Percentiles rank a stretch among this genome's conserved stretches.
Evolutionary conservation across 768 basidiomycete species (phyloP).

Genomic region (Mycena albidolilacea): DNA sequence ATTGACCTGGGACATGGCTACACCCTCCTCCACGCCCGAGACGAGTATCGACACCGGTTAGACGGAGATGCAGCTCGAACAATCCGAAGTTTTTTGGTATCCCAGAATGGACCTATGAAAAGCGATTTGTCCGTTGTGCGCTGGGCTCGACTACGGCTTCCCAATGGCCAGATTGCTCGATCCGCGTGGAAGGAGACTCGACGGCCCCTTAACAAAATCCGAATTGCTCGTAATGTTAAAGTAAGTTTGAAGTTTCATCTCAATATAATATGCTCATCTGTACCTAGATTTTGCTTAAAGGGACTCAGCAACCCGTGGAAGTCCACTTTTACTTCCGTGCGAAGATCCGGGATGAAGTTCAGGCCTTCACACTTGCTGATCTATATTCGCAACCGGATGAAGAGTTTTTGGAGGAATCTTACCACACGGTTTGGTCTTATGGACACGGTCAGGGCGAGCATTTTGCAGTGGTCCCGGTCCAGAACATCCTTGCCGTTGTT

Average conservation of each 20-base stretch:
- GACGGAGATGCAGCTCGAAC: not conserved
- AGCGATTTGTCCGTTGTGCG: constrained; percentile 29
- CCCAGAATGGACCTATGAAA: constrained; percentile 13
- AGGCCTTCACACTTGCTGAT: not conserved
- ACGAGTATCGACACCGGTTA: constrained; percentile 16
- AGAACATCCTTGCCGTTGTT: constrained; percentile 2
- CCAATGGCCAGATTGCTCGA: constrained; percentile 43
- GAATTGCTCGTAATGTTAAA: constrained; percentile 37
- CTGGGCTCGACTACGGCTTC: constrained; percentile 40
- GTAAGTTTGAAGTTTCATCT: constrained; percentile 5
- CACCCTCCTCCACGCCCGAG: constrained; percentile 31
- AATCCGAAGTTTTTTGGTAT: constrained; percentile 10
- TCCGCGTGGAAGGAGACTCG: constrained; percentile 39
- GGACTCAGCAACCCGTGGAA: not conserved
- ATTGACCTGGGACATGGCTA: not conserved
- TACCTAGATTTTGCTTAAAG: not conserved
- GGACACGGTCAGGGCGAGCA: not conserved
- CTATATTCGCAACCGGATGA: not conserved
- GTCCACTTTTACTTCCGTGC: constrained; percentile 10
- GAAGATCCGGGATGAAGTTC: not conserved
- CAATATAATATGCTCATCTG: not conserved
- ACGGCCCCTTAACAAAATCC: constrained; percentile 19
- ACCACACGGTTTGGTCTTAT: not conserved
- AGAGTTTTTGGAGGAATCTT: not conserved
- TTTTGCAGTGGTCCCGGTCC: not conserved